Conservation (phyloP, 2,329 filamentous ascomycete species). For the Exophiala alcalophila region DNA sequence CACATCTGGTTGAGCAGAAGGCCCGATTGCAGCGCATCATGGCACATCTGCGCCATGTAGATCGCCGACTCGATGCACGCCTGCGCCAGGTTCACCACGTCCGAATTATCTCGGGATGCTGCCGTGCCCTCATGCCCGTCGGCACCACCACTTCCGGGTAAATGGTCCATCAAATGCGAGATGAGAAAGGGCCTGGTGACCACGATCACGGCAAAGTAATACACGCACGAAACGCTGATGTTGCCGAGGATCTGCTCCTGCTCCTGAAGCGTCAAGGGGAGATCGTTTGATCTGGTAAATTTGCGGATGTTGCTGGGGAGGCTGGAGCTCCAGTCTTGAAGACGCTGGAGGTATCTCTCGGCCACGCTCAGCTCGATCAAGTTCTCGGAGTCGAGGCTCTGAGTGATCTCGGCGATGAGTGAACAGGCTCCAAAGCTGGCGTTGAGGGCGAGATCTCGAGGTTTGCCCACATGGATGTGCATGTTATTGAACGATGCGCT, state of each 20-base stretch:
- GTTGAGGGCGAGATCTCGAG: constrained; percentile 30
- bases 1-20: constrained; percentile 56
- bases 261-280: constrained; percentile 21
- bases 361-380: constrained; percentile 36
- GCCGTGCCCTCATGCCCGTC: neutral
- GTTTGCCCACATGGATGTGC: constrained; percentile 27
- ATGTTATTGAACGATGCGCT: constrained; percentile 28
- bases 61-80: constrained; percentile 57
- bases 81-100: constrained; percentile 41
- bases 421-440: constrained; percentile 34
- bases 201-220: constrained; percentile 59
- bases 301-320: constrained; percentile 38
- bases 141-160: constrained; percentile 7
- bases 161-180: constrained; percentile 42
- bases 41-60: constrained; percentile 55
- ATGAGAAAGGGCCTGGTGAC: constrained; percentile 57
- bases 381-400: constrained; percentile 43
- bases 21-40: constrained; percentile 46
- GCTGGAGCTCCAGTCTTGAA: constrained; percentile 47
- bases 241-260: constrained; percentile 47
- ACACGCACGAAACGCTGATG: constrained; percentile 56
- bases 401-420: constrained; percentile 48
- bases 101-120: constrained; percentile 1
- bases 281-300: constrained; percentile 32
- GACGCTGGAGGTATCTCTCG: constrained; percentile 42